Conservation (phyloP, 805 yeast species). For the Wickerhamiella bombiphila region DNA sequence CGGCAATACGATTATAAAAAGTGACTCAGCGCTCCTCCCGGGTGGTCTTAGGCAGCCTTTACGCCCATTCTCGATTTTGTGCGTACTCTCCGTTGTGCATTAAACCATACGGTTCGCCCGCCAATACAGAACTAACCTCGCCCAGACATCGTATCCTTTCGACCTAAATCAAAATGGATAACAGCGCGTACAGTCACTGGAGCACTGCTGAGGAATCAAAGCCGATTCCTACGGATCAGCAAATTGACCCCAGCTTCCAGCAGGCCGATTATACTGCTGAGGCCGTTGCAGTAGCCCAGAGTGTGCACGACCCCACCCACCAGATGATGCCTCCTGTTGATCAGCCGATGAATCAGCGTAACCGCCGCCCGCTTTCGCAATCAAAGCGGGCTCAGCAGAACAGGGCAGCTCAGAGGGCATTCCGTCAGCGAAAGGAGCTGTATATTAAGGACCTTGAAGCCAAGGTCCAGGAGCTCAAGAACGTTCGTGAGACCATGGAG, state of each 20-base stretch:
- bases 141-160: too few species aligned
- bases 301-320: slow-evolving; percentile 18
- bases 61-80: too few species aligned
- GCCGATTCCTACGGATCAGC: slow-evolving; percentile 18
- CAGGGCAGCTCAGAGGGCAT: slow-evolving; percentile 83
- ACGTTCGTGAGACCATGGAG: slow-evolving; percentile 49
- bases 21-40: too few species aligned
- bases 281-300: slow-evolving; percentile 20
- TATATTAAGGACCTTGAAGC: slow-evolving; percentile 68
- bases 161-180: slow-evolving; percentile 16
- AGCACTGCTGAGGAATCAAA: slow-evolving; percentile 17
- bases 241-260: slow-evolving; percentile 21
- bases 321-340: slow-evolving; percentile 19
- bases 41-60: too few species aligned
- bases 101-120: too few species aligned
- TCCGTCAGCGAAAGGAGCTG: slow-evolving; percentile 69
- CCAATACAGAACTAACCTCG: too few species aligned
- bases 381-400: slow-evolving; percentile 87
- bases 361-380: slow-evolving; percentile 35
- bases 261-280: slow-evolving; percentile 21
- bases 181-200: slow-evolving; percentile 19
- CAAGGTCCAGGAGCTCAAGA: slow-evolving; percentile 48
- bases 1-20: too few species aligned
- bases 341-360: slow-evolving; percentile 20
- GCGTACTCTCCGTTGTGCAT: too few species aligned